Evolutionary conservation across 306 rosid species (phyloP).

Genomic region (Sicyos edulis): DNA sequence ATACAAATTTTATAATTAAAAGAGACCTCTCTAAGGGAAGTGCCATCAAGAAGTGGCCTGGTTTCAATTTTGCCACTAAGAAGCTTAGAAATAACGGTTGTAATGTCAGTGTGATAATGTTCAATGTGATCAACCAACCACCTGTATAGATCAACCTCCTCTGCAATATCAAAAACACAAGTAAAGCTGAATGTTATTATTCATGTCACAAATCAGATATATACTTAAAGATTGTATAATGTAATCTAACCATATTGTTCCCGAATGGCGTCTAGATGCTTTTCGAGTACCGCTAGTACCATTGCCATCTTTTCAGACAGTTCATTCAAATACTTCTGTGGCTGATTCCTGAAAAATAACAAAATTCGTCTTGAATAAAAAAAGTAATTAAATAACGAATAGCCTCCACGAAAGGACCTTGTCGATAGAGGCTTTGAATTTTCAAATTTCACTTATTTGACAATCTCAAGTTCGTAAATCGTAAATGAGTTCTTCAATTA

Average conservation of each 20-base stretch:
- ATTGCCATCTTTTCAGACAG: not conserved
- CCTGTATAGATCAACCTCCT: slow-evolving; percentile 15
- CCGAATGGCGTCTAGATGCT: slow-evolving; percentile 6
- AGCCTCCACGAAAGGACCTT: too few relatives aligned
- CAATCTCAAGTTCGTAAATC: too few relatives aligned
- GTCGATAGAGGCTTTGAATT: too few relatives aligned
- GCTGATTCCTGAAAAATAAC: slow-evolving; percentile 3
- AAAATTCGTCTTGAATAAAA: not conserved
- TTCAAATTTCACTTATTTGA: too few relatives aligned
- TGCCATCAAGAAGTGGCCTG: slow-evolving; percentile 43
- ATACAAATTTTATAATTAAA: not conserved
- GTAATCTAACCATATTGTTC: not conserved
- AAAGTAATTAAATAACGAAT: too few relatives aligned
- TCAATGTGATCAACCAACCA: slow-evolving; percentile 18
- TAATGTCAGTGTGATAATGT: slow-evolving; percentile 18
- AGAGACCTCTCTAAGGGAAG: slow-evolving; percentile 36
- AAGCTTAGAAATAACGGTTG: not conserved
- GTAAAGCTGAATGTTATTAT: not conserved
- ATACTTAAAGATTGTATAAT: not conserved
- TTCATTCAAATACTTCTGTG: slow-evolving; percentile 5
- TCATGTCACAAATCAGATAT: not conserved
- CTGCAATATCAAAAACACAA: slow-evolving; percentile 6
- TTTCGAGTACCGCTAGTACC: not conserved
- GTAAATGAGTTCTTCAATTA: too few relatives aligned
- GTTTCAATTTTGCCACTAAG: slow-evolving; percentile 17